These are phyloP conservation scores for Trichoderma gracile DNA, from an alignment of 2,329 filamentous ascomycete genomes.

Conservation along the genomic window DNA sequence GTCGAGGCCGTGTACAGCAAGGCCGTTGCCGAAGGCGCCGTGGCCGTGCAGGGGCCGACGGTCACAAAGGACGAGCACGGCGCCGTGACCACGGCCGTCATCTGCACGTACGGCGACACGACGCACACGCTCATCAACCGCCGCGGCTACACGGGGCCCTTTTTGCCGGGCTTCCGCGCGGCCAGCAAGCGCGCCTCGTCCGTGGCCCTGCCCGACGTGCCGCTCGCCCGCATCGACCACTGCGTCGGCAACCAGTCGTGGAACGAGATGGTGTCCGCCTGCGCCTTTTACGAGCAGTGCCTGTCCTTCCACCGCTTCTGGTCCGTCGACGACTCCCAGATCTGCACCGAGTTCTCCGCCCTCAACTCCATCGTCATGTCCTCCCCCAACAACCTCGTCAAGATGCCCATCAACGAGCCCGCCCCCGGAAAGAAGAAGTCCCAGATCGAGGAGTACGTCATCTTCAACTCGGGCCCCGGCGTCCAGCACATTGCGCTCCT, in stretches of 20 bases:
- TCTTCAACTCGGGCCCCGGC: slow-evolving; percentile 86
- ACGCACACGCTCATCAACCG: slow-evolving; percentile 88
- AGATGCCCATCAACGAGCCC: slow-evolving; percentile 99
- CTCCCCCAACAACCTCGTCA: slow-evolving; percentile 79
- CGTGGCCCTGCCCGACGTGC: slow-evolving; percentile 60
- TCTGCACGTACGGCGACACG: slow-evolving; percentile 91
- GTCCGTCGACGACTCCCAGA: slow-evolving; percentile 91
- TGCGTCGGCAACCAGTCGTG: slow-evolving; percentile 97
- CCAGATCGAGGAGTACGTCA: slow-evolving; percentile 91
- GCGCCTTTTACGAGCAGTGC: slow-evolving; percentile 77
- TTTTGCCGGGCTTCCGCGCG: slow-evolving; percentile 78
- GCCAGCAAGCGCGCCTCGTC: slow-evolving; percentile 45
- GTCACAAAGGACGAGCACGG: slow-evolving; percentile 60
- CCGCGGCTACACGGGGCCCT: slow-evolving; percentile 67
- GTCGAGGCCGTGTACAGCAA: slow-evolving; percentile 76
- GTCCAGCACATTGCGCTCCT: slow-evolving; percentile 92
- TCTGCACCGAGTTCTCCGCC: slow-evolving; percentile 89
- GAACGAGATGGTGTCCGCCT: slow-evolving; percentile 75
- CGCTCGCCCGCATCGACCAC: slow-evolving; percentile 81
- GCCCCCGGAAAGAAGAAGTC: slow-evolving; percentile 85
- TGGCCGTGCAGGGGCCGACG: slow-evolving; percentile 62
- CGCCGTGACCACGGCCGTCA: slow-evolving; percentile 71
- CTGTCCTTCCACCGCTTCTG: slow-evolving; percentile 97
- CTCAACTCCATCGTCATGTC: slow-evolving; percentile 90
- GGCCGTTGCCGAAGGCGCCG: slow-evolving; percentile 66